Percentiles rank a stretch among this genome's conserved stretches.
These are phyloP conservation scores for Saccharomyces cerevisiae DNA, from an alignment of 805 yeast genomes.

Conservation along the genomic window DNA sequence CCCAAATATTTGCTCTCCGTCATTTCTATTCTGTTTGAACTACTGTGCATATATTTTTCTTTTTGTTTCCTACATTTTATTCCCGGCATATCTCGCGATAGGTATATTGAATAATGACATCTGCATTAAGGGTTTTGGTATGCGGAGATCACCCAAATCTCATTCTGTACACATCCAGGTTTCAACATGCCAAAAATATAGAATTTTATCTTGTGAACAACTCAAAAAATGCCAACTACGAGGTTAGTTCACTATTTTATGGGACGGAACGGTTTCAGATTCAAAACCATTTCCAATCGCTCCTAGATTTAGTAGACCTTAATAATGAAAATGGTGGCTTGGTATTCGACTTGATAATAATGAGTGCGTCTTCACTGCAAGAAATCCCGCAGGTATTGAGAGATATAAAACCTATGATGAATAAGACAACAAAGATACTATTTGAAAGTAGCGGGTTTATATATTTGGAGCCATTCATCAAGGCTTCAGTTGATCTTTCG, in stretches of 20 bases:
- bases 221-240: constrained; percentile 13
- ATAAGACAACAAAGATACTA: constrained; percentile 40
- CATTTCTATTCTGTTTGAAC: not conserved
- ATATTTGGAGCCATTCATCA: constrained; percentile 57
- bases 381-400: constrained; percentile 36
- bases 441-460: constrained; percentile 63
- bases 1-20: not conserved
- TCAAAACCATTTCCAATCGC: constrained; percentile 21
- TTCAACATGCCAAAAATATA: constrained; percentile 14
- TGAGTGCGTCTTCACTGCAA: constrained; percentile 40
- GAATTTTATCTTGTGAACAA: constrained; percentile 17
- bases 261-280: constrained; percentile 12
- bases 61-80: not conserved
- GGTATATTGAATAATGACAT: not conserved
- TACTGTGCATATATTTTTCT: not conserved
- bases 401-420: constrained; percentile 30
- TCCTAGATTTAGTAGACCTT: constrained; percentile 7
- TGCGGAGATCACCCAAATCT: constrained; percentile 22
- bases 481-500: constrained; percentile 31
- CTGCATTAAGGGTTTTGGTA: constrained; percentile 12
- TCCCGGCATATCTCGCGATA: not conserved
- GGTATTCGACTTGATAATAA: constrained; percentile 37
- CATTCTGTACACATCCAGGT: constrained; percentile 19
- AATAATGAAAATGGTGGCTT: not conserved
- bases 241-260: constrained; percentile 13